Evolutionary conservation across 2,329 filamentous ascomycete genomes (phyloP).

Genomic region (Fusarium odoratissimum): DNA sequence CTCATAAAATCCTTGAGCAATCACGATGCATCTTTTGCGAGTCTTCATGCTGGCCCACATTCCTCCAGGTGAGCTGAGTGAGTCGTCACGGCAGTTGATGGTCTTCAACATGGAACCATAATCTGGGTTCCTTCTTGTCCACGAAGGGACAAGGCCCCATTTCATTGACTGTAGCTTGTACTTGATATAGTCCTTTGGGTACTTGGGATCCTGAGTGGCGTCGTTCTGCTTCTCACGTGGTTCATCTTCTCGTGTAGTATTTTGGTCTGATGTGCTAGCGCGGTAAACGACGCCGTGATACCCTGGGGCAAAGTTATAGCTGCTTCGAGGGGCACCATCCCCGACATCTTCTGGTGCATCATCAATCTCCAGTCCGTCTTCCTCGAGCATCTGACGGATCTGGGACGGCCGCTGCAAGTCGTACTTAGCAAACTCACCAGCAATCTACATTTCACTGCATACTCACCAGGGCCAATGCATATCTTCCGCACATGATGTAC

Average conservation of each 20-base stretch:
- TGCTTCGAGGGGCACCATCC: slow-evolving; percentile 72
- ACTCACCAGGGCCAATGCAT: slow-evolving; percentile 51
- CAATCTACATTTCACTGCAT: too few relatives aligned
- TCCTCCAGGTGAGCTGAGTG: slow-evolving; percentile 77
- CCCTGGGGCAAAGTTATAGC: slow-evolving; percentile 93
- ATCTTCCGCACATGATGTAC: slow-evolving; percentile 52
- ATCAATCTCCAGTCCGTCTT: slow-evolving; percentile 78
- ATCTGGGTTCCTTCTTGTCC: slow-evolving; percentile 86
- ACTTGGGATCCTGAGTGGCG: neutral
- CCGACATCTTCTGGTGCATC: slow-evolving; percentile 78
- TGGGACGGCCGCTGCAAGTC: slow-evolving; percentile 76
- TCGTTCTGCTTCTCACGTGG: neutral
- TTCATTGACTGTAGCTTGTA: slow-evolving; percentile 95
- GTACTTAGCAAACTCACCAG: neutral
- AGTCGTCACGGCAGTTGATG: slow-evolving; percentile 96
- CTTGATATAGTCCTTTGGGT: slow-evolving; percentile 51
- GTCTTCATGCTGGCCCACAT: slow-evolving; percentile 96
- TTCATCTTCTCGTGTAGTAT: slow-evolving; percentile 56
- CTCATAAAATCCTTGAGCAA: slow-evolving; percentile 95
- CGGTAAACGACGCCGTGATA: slow-evolving; percentile 88
- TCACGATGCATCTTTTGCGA: slow-evolving; percentile 85
- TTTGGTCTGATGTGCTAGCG: slow-evolving; percentile 73
- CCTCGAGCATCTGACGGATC: slow-evolving; percentile 77
- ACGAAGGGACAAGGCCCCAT: slow-evolving; percentile 95
- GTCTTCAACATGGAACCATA: slow-evolving; percentile 84